Evolutionary conservation across 2,329 filamentous ascomycete species (phyloP).

Genomic region (Pseudopyrenochaeta lycopersici): DNA sequence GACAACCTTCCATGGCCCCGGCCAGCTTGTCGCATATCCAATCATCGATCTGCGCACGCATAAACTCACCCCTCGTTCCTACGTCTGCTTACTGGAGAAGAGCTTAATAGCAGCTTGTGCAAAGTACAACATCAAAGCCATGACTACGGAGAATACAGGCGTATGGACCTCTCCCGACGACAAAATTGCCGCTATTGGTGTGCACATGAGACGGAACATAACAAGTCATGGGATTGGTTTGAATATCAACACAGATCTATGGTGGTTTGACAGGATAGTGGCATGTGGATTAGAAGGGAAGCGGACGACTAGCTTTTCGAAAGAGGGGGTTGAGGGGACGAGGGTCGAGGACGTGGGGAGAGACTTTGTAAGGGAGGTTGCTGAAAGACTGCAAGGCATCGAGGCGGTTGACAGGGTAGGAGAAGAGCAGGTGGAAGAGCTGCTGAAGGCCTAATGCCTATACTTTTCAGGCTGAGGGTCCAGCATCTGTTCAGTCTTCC

Average conservation of each 20-base stretch:
- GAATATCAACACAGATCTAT: constrained; percentile 73
- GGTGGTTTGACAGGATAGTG: constrained; percentile 79
- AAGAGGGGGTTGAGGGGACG: constrained; percentile 55
- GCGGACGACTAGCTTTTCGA: constrained; percentile 76
- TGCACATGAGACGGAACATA: constrained; percentile 87
- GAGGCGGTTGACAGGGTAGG: constrained; percentile 29
- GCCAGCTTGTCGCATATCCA: constrained; percentile 92
- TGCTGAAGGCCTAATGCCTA: constrained; percentile 7
- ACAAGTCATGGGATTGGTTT: constrained; percentile 85
- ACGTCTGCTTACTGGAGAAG: constrained; percentile 80
- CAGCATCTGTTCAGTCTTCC: not conserved
- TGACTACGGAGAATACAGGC: constrained; percentile 78
- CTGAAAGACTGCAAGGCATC: constrained; percentile 31
- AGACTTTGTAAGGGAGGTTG: constrained; percentile 54
- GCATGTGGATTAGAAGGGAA: constrained; percentile 87
- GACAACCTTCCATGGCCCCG: constrained; percentile 94
- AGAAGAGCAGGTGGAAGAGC: constrained; percentile 19
- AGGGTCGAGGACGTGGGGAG: constrained; percentile 51
- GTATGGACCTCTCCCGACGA: constrained; percentile 70
- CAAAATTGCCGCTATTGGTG: constrained; percentile 91
- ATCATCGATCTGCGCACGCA: constrained; percentile 81
- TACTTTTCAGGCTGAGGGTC: not conserved
- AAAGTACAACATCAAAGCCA: constrained; percentile 67
- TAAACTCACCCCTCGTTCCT: constrained; percentile 74
- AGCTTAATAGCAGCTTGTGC: constrained; percentile 74